Conservation (phyloP, 1,284 basidiomycete species). For the Ceratobasidium papillatum region DNA sequence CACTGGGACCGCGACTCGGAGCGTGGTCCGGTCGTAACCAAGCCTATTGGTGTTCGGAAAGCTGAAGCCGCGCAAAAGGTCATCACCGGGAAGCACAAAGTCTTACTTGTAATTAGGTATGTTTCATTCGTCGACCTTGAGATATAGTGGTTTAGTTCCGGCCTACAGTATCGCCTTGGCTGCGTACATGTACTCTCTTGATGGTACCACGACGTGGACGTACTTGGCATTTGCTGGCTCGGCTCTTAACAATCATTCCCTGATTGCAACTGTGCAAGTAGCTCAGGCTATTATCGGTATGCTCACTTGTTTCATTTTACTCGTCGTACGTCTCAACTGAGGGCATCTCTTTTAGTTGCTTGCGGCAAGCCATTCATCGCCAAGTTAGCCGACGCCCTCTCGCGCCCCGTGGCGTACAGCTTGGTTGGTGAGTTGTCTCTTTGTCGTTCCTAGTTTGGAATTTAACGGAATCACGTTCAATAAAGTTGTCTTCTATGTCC, state of each 20-base stretch:
- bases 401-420: slow-evolving; percentile 51
- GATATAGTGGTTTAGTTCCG: background rate
- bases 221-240: slow-evolving; percentile 74
- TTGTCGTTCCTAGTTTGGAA: background rate
- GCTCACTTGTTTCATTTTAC: slow-evolving; percentile 43
- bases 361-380: slow-evolving; percentile 64
- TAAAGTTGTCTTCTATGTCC: slow-evolving; percentile 35
- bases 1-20: slow-evolving; percentile 16
- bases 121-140: background rate
- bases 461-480: slow-evolving; percentile 26
- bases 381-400: slow-evolving; percentile 59
- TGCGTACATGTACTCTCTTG: slow-evolving; percentile 79
- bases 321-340: slow-evolving; percentile 50
- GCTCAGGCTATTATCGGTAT: slow-evolving; percentile 59
- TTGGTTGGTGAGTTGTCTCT: slow-evolving; percentile 50
- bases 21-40: background rate
- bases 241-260: slow-evolving; percentile 65
- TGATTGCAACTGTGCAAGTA: slow-evolving; percentile 71
- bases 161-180: slow-evolving; percentile 67
- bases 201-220: slow-evolving; percentile 71
- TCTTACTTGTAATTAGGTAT: slow-evolving; percentile 12
- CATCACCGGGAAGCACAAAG: slow-evolving; percentile 29
- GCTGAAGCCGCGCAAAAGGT: slow-evolving; percentile 33
- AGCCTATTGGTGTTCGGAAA: slow-evolving; percentile 26
- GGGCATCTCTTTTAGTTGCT: slow-evolving; percentile 57